Evolutionary conservation across 2,329 filamentous ascomycete genomes (phyloP), one percentile per base, ranked within the genome.

Genomic region (Ilyonectria destructans): DNA sequence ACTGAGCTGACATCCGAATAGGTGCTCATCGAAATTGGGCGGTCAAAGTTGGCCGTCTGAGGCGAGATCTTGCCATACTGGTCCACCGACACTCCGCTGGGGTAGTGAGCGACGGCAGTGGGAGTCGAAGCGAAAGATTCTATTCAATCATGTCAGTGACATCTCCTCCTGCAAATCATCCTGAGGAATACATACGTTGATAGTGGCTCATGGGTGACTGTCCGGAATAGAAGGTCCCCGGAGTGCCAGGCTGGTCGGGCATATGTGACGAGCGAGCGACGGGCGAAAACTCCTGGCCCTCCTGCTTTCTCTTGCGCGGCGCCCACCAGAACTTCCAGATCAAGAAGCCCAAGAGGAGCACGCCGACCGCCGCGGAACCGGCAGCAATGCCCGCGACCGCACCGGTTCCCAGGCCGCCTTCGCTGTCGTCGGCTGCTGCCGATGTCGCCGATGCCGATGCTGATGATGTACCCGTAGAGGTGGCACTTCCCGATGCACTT

Each of bases 301-400:
- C 10, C 54, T 71, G 69, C 60, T 62, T 74, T 65, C 67, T 71
- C 57, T 74, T 68, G 26, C 72, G 60, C 10, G 74, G 71, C 54
- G 61, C 69, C 71, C 72, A 74, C 69, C 73, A 75, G 31, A 73
- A 72, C 52, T 67, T 52, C 74, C 74, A 75, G 23, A 62, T 26
- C 58, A 75, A 17, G 13, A 75, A 51, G 6, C 29, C 49, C 21
- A 76, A 13, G 1, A 69, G 23, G n/a, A 71, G 19, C 13, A 75
- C 15, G 9, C 67, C 74, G 7, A 60, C 64, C 1, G 68, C 58
- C 2, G 64, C 49, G 13, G 72, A 72, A 8, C 66, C 72, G 3
- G 73, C 72, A 4, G 72, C 71, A 15, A 75, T 70, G 10, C 74
- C 74, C 4, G 71, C 74, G 6, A 69, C 63, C 26, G 74, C 72